Conservation (phyloP, 1,139 yeast species). For the Saccharomyces hybrid region DNA sequence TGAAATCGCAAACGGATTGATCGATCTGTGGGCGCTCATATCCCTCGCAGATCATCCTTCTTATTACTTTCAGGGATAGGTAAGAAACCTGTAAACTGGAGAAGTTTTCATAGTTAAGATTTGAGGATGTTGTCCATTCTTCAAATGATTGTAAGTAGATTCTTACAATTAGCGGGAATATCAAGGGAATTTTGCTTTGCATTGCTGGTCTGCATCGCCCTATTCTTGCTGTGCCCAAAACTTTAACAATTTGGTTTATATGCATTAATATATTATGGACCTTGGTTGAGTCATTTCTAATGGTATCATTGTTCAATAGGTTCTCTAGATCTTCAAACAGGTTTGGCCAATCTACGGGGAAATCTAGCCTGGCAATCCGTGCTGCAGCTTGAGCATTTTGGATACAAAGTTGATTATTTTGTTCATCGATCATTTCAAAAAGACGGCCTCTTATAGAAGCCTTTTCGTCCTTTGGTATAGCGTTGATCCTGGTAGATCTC, state of each 20-base stretch:
- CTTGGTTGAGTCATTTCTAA: conserved; percentile 41
- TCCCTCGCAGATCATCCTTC: conserved; percentile 73
- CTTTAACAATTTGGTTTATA: conserved; percentile 70
- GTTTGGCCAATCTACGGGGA: conserved; percentile 80
- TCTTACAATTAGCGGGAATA: conserved; percentile 53
- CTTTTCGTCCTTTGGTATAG: conserved; percentile 66
- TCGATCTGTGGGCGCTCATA: conserved; percentile 60
- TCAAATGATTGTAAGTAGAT: conserved; percentile 54
- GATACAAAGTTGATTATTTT: conserved; percentile 61
- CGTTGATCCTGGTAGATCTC: conserved; percentile 56
- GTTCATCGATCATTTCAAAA: conserved; percentile 56
- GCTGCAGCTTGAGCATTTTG: conserved; percentile 84
- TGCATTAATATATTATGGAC: conserved; percentile 58
- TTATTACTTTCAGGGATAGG: conserved; percentile 61
- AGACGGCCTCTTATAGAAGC: conserved; percentile 49
- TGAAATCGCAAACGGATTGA: conserved; percentile 49
- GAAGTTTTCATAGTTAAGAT: conserved; percentile 26
- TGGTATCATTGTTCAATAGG: conserved; percentile 39
- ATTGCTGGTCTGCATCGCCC: conserved; percentile 77
- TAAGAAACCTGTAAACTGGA: conserved; percentile 60
- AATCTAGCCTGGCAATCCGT: conserved; percentile 72
- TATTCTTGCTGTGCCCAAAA: conserved; percentile 64
- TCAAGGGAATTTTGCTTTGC: conserved; percentile 59
- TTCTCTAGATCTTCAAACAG: conserved; percentile 58
- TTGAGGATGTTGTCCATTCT: conserved; percentile 45